Percentiles rank a stretch among this genome's conserved stretches.
Conservation (phyloP, 768 basidiomycete species). For the Macrolepiota fuliginosa region DNA sequence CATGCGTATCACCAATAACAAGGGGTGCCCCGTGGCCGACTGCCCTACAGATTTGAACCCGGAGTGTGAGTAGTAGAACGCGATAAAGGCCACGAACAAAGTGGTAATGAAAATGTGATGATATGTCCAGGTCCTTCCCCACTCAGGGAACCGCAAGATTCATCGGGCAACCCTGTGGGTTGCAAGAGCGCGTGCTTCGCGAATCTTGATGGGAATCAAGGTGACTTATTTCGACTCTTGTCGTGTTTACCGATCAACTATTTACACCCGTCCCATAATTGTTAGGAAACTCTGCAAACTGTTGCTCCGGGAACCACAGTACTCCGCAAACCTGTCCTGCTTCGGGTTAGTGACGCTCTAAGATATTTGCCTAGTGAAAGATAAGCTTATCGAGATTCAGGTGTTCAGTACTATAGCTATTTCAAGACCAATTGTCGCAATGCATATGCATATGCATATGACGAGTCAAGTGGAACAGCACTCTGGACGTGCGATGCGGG, state of each 20-base stretch:
- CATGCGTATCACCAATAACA: slow-evolving; percentile 52
- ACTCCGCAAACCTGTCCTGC: slow-evolving; percentile 47
- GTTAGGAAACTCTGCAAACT: slow-evolving; percentile 50
- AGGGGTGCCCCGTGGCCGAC: slow-evolving; percentile 49
- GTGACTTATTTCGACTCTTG: slow-evolving; percentile 6
- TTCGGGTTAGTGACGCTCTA: slow-evolving; percentile 21
- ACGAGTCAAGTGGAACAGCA: slow-evolving; percentile 42
- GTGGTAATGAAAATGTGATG: not conserved
- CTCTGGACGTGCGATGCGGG: slow-evolving; percentile 42
- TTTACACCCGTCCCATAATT: not conserved
- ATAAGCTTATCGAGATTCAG: slow-evolving; percentile 27
- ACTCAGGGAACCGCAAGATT: slow-evolving; percentile 51
- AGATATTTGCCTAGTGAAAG: slow-evolving; percentile 16
- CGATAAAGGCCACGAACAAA: not conserved
- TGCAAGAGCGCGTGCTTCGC: slow-evolving; percentile 56
- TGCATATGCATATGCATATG: slow-evolving; percentile 46
- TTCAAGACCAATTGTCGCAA: slow-evolving; percentile 35
- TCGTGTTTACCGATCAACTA: not conserved
- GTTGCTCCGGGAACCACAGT: slow-evolving; percentile 50
- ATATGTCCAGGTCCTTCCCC: slow-evolving; percentile 29
- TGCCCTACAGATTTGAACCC: slow-evolving; percentile 62
- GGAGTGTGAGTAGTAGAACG: slow-evolving; percentile 23
- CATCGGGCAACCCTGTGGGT: slow-evolving; percentile 51
- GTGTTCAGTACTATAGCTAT: slow-evolving; percentile 29
- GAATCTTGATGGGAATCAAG: slow-evolving; percentile 28